Evolutionary conservation across 495 filamentous ascomycete genomes (phyloP), one percentile per base, ranked within the genome.

Genomic region (Xylaria flabelliformis): DNA sequence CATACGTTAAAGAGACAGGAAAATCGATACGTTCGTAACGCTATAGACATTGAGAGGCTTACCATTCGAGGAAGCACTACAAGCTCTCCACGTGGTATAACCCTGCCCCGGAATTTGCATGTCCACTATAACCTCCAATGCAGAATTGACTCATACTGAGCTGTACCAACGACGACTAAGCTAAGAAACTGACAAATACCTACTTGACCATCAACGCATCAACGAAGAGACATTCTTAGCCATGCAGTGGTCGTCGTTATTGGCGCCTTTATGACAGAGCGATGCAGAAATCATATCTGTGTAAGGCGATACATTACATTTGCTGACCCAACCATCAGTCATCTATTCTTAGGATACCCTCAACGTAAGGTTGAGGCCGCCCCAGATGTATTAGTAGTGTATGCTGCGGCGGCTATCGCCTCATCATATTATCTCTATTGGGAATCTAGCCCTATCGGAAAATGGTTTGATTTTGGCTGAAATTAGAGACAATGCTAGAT

Each of bases 21-120:
- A 46, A 58, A 61, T 53, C 42, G 44, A 51, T 70, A 55, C 39
- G 61, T 32, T 17, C n/a, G n/a, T 26, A 17, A 19, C 19, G 65
- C 12, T 29, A 17, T 67, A 48, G 12, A 62, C 34, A 32, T 21
- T 24, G 12, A 8, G 13, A 42, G 65, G 12, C 17, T 24, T 67
- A 42, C 65, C 65, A 46, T 39, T 24, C 41, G 24, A 69, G 41
- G 67, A 42, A 15, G 36, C 50, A 32, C 68, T 70, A 34, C 68
- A 70, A 70, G 68, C 69, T 62, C n/a, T 64, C 69, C 69, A 71
- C 69, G 69, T 71, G 59, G 32, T 65, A 19, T 36, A 51, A 36
- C 56, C 69, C 59, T 71, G 34, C 48, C 69, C 69, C 69, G 19
- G 48, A 56, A 36, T 71, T 64, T 26, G 64, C 48, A 39, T 56